Percentiles rank a stretch among this genome's conserved stretches.
These are phyloP conservation scores for Astragalus glycyphyllos DNA, from an alignment of 306 rosid species.

Conservation along the genomic window DNA sequence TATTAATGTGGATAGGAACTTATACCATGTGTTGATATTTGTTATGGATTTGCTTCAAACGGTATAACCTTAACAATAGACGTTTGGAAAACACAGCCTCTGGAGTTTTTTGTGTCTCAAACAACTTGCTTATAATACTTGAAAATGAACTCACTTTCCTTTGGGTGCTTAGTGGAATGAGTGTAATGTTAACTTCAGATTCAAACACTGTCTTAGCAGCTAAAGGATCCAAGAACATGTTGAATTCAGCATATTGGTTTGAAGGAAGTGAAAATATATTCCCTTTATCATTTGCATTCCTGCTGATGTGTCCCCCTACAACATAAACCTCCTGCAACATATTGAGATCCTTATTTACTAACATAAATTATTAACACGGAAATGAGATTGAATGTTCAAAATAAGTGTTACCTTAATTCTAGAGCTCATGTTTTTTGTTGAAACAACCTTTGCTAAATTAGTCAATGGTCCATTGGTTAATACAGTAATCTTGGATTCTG, in stretches of 20 bases:
- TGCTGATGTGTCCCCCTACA: constrained; percentile 83
- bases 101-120: constrained; percentile 50
- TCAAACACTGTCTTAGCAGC: constrained; percentile 80
- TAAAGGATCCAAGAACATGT: constrained; percentile 82
- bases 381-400: too few species aligned
- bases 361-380: too few species aligned
- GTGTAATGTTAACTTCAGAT: constrained; percentile 64
- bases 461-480: constrained; percentile 95
- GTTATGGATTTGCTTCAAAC: constrained; percentile 51
- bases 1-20: constrained; percentile 12
- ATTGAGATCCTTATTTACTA: constrained; percentile 1
- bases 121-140: constrained; percentile 42
- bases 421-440: constrained; percentile 55
- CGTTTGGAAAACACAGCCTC: constrained; percentile 61
- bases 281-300: constrained; percentile 58
- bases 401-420: constrained; percentile 58
- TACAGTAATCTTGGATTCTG: constrained; percentile 69
- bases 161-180: constrained; percentile 75
- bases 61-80: constrained; percentile 60
- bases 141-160: constrained; percentile 59
- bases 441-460: constrained; percentile 72
- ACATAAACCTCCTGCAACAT: constrained; percentile 74
- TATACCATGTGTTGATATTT: constrained; percentile 81
- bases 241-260: constrained; percentile 80
- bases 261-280: constrained; percentile 75